Conservation (phyloP, 371 early-diverging fungal species). For the Mucor irregularis region DNA sequence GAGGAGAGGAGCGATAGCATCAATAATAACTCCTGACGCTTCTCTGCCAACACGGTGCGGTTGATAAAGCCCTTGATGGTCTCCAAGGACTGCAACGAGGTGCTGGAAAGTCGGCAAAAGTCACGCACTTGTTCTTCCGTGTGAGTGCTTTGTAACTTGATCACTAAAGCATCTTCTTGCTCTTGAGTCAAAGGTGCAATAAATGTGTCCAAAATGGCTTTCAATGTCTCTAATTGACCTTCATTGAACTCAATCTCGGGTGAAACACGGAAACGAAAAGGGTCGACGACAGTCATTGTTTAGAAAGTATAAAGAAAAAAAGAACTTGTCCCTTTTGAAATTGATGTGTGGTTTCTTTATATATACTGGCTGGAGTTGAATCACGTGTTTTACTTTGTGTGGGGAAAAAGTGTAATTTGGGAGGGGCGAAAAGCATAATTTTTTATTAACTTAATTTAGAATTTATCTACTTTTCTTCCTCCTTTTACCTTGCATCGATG, state of each 20-base stretch:
- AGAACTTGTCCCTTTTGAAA: not conserved
- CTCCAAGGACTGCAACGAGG: slow-evolving; percentile 13
- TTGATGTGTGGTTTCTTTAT: not conserved
- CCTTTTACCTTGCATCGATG: too few relatives aligned
- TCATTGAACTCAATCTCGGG: slow-evolving; percentile 2
- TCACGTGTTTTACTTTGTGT: slow-evolving; percentile 9
- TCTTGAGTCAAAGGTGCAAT: slow-evolving; percentile 16
- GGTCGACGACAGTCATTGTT: slow-evolving; percentile 10
- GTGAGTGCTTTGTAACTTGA: slow-evolving; percentile 13
- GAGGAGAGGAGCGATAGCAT: slow-evolving; percentile 34
- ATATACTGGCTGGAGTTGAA: not conserved
- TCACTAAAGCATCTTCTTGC: slow-evolving; percentile 20
- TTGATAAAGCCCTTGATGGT: slow-evolving; percentile 21
- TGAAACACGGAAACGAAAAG: slow-evolving; percentile 14
- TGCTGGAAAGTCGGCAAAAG: slow-evolving; percentile 9
- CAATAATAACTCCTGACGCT: slow-evolving; percentile 30
- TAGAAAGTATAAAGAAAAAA: not conserved
- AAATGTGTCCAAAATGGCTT: slow-evolving; percentile 16
- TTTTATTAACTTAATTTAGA: slow-evolving; percentile 1
- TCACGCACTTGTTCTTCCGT: slow-evolving; percentile 16
- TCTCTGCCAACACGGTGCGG: slow-evolving; percentile 37
- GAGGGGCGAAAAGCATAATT: slow-evolving; percentile 3
- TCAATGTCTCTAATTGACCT: slow-evolving; percentile 12
- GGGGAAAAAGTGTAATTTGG: not conserved
- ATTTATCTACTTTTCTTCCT: too few relatives aligned